Evolutionary conservation across 495 filamentous ascomycete species (phyloP).

Genomic region (Aspergillus funiculosus): DNA sequence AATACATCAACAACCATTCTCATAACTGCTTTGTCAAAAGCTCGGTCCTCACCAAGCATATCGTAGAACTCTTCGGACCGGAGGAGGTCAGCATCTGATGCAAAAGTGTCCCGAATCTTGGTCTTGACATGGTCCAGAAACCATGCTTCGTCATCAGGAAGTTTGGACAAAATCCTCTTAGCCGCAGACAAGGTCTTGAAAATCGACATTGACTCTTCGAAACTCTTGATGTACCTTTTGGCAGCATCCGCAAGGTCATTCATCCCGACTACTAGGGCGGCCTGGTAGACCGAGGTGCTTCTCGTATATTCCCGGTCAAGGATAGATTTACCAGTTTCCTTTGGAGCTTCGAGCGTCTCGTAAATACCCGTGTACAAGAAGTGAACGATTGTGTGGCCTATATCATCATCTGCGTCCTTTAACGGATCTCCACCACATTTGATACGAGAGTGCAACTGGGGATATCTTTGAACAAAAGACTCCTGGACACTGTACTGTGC

Average conservation of each 20-base stretch:
- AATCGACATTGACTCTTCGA: constrained; percentile 3
- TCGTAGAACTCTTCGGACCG: too few species aligned
- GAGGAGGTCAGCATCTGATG: too few species aligned
- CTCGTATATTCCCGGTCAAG: constrained; percentile 13
- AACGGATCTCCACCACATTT: neutral
- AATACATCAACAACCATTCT: too few species aligned
- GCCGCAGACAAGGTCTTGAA: constrained; percentile 5
- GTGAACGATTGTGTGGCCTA: constrained; percentile 18
- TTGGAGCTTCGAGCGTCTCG: constrained; percentile 10
- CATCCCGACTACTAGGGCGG: constrained; percentile 10
- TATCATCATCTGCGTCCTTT: constrained; percentile 5
- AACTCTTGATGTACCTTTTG: constrained; percentile 6
- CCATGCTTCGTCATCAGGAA: constrained; percentile 15
- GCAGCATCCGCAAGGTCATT: constrained; percentile 9
- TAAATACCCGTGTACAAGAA: constrained; percentile 18
- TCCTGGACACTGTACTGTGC: neutral
- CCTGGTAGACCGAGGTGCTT: constrained; percentile 13
- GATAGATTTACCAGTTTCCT: neutral
- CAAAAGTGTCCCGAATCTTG: too few species aligned
- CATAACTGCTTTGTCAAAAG: too few species aligned
- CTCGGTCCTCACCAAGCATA: too few species aligned
- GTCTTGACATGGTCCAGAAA: too few species aligned
- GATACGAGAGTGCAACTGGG: neutral
- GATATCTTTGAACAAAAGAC: neutral
- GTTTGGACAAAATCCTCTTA: constrained; percentile 8